These are phyloP conservation scores for Macaranga tanarius DNA, from an alignment of 441 rosid species.

Conservation along the genomic window DNA sequence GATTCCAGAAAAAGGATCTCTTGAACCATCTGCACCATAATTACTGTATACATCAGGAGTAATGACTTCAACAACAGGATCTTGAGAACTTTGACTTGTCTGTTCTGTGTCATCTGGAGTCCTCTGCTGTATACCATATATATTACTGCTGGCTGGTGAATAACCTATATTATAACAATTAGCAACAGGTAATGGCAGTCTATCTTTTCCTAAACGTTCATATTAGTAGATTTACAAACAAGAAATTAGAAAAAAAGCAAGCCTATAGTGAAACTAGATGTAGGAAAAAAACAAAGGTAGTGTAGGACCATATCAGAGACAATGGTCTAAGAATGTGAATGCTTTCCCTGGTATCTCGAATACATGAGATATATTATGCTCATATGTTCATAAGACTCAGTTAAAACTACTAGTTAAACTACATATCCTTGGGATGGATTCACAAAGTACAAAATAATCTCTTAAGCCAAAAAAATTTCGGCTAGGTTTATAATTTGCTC, in stretches of 20 bases:
- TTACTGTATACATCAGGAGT: slow-evolving; percentile 65
- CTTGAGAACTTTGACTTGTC: slow-evolving; percentile 49
- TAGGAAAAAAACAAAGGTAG: background rate
- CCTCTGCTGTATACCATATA: slow-evolving; percentile 46
- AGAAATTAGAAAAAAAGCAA: background rate
- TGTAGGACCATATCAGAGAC: background rate
- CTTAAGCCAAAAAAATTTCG: background rate
- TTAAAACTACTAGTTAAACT: background rate
- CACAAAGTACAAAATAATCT: background rate
- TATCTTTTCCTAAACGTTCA: background rate
- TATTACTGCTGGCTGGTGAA: slow-evolving; percentile 49
- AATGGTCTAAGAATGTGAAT: background rate
- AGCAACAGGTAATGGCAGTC: slow-evolving; percentile 15
- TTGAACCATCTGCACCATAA: slow-evolving; percentile 61
- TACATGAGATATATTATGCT: too few relatives aligned
- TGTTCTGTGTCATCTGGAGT: slow-evolving; percentile 51
- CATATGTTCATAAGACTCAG: background rate
- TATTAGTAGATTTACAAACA: background rate
- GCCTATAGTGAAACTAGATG: background rate
- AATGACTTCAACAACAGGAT: slow-evolving; percentile 74
- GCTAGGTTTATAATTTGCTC: background rate
- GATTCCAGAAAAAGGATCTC: slow-evolving; percentile 65
- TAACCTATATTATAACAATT: slow-evolving; percentile 30
- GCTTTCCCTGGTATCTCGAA: too few relatives aligned
- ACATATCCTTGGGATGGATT: background rate